These are phyloP conservation scores for Oehlia diaphana DNA, from an alignment of 192 early-diverging fungal species.

Conservation along the genomic window DNA sequence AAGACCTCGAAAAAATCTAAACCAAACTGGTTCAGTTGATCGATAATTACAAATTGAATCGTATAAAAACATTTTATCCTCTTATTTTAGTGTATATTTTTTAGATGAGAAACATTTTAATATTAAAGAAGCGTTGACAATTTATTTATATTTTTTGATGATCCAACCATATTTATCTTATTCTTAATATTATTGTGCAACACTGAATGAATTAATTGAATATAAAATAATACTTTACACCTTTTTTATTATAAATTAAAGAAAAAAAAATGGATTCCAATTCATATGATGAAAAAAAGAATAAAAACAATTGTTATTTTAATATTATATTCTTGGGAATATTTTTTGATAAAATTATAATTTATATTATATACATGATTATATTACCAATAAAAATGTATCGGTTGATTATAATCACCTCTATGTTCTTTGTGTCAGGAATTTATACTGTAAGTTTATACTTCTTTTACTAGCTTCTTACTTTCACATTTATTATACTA, in stretches of 20 bases:
- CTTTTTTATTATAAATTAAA: too few relatives aligned
- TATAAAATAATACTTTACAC: too few relatives aligned
- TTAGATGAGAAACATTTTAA: too few relatives aligned
- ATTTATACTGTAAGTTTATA: neutral
- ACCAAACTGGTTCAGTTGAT: neutral
- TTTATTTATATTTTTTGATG: too few relatives aligned
- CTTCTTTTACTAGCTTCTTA: neutral
- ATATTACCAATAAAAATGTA: neutral
- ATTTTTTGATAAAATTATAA: neutral
- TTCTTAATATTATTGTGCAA: too few relatives aligned
- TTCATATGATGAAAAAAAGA: neutral
- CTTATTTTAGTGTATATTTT: too few relatives aligned
- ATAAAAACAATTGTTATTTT: neutral
- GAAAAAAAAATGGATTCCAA: neutral
- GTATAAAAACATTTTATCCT: neutral
- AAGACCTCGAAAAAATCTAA: neutral
- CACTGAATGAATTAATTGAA: too few relatives aligned
- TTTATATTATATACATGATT: neutral
- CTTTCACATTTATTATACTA: neutral
- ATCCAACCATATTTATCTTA: too few relatives aligned
- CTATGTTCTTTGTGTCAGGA: neutral
- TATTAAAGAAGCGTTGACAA: too few relatives aligned
- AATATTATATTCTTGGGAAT: neutral
- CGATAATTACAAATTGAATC: neutral
- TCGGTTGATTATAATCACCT: neutral